Evolutionary conservation across 2,329 filamentous ascomycete genomes (phyloP).

Genomic region (Cytospora piceicola): DNA sequence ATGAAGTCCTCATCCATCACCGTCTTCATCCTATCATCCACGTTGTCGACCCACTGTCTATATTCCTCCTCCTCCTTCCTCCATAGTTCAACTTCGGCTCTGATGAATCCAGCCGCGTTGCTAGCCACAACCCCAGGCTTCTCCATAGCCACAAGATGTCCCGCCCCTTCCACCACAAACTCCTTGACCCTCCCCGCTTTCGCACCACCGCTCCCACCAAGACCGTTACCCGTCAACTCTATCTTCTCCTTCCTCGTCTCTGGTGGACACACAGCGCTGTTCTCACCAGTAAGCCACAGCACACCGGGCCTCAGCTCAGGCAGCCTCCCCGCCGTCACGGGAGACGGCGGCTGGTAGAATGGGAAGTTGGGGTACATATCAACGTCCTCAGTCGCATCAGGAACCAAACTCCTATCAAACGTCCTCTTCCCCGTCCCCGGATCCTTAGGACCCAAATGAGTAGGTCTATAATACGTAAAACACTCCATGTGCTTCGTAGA

Average conservation of each 20-base stretch:
- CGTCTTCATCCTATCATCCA: constrained; percentile 54
- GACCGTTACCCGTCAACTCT: constrained; percentile 63
- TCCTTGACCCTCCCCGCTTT: constrained; percentile 69
- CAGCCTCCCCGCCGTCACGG: constrained; percentile 59
- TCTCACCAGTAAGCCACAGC: constrained; percentile 70
- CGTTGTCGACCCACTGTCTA: constrained; percentile 54
- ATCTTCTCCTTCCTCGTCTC: constrained; percentile 62
- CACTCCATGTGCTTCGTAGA: constrained; percentile 91
- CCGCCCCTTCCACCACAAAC: constrained; percentile 65
- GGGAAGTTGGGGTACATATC: constrained; percentile 46
- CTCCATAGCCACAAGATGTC: constrained; percentile 87
- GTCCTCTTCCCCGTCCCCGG: constrained; percentile 42
- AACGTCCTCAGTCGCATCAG: constrained; percentile 49
- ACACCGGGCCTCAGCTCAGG: constrained; percentile 65
- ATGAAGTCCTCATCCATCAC: constrained; percentile 60
- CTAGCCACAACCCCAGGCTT: constrained; percentile 68
- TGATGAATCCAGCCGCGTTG: constrained; percentile 60
- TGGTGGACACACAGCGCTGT: constrained; percentile 59
- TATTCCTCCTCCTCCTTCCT: constrained; percentile 60
- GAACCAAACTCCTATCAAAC: constrained; percentile 46
- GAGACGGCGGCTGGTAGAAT: constrained; percentile 71
- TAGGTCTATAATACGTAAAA: constrained; percentile 72
- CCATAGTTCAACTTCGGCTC: constrained; percentile 61
- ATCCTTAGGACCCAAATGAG: constrained; percentile 50
- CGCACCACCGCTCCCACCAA: constrained; percentile 69